These are phyloP conservation scores for Trichoderma reesei DNA, from an alignment of 495 filamentous ascomycete species.

Conservation along the genomic window DNA sequence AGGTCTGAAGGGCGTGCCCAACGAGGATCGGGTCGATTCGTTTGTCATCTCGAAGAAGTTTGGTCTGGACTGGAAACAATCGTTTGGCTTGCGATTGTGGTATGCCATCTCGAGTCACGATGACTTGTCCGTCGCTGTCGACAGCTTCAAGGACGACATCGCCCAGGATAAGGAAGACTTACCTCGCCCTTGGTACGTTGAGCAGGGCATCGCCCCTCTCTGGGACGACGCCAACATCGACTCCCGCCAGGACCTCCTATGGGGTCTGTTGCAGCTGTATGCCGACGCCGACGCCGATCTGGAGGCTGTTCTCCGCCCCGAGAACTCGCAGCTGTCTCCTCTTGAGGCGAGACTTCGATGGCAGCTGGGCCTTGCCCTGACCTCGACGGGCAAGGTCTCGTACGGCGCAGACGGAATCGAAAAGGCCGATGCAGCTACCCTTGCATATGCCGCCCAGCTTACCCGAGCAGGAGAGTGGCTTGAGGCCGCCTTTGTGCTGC, in stretches of 20 bases:
- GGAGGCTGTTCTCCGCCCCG: slow-evolving; percentile 45
- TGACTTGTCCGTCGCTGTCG: slow-evolving; percentile 58
- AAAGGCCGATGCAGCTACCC: slow-evolving; percentile 53
- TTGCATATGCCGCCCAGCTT: slow-evolving; percentile 61
- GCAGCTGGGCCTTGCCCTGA: slow-evolving; percentile 57
- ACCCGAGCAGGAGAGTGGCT: slow-evolving; percentile 52
- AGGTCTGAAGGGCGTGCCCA: slow-evolving; percentile 55
- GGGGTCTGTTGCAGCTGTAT: slow-evolving; percentile 75
- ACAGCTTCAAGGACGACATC: slow-evolving; percentile 59
- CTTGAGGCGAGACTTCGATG: slow-evolving; percentile 68
- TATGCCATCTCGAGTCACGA: slow-evolving; percentile 63
- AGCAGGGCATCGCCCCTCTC: slow-evolving; percentile 33
- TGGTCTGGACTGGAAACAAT: slow-evolving; percentile 80
- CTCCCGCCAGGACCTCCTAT: slow-evolving; percentile 66
- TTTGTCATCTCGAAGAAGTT: slow-evolving; percentile 77
- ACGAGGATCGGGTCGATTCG: slow-evolving; percentile 65
- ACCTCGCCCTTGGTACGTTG: slow-evolving; percentile 51
- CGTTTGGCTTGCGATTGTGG: slow-evolving; percentile 84
- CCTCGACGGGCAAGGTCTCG: slow-evolving; percentile 34
- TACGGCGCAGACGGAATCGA: slow-evolving; percentile 28
- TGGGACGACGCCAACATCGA: slow-evolving; percentile 42
- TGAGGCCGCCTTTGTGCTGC: slow-evolving; percentile 57
- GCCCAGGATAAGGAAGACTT: slow-evolving; percentile 49
- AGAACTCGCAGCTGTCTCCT: slow-evolving; percentile 53
- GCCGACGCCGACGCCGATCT: slow-evolving; percentile 41